Evolutionary conservation across 2,329 filamentous ascomycete genomes (phyloP).

Genomic region (Penicillium sp.): DNA sequence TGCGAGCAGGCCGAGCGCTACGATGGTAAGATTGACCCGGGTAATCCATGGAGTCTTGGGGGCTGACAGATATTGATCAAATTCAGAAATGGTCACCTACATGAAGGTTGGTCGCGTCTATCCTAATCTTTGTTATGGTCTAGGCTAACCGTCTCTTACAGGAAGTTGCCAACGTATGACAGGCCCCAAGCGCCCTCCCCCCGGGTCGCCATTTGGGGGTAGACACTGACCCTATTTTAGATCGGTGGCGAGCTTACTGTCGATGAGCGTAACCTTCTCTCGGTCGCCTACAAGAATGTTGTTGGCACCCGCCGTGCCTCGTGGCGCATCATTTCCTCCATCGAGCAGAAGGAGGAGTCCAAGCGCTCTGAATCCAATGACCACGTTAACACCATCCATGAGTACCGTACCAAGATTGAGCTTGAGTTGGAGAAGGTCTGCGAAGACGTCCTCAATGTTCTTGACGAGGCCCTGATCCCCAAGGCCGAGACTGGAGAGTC

Average conservation of each 20-base stretch:
- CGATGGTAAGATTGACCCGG: slow-evolving; percentile 65
- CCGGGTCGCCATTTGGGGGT: background rate
- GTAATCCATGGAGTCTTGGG: background rate
- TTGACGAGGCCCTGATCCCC: slow-evolving; percentile 90
- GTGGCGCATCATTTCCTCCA: slow-evolving; percentile 99
- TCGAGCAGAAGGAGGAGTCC: slow-evolving; percentile 99
- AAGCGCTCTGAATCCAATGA: slow-evolving; percentile 80
- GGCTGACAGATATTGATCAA: slow-evolving; percentile 25
- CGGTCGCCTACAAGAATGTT: slow-evolving; percentile 99
- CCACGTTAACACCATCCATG: slow-evolving; percentile 90
- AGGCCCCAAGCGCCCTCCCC: too few relatives aligned
- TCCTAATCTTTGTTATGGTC: slow-evolving; percentile 25
- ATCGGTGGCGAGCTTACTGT: slow-evolving; percentile 67
- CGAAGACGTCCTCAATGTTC: slow-evolving; percentile 93
- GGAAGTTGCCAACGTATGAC: slow-evolving; percentile 89
- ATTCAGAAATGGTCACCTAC: slow-evolving; percentile 89
- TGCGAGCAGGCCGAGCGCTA: slow-evolving; percentile 99
- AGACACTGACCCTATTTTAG: slow-evolving; percentile 40
- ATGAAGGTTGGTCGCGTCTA: slow-evolving; percentile 71
- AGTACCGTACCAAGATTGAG: slow-evolving; percentile 97
- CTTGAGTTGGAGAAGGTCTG: slow-evolving; percentile 95
- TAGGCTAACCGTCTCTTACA: slow-evolving; percentile 38
- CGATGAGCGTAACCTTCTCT: slow-evolving; percentile 85
- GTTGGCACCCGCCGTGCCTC: slow-evolving; percentile 97
- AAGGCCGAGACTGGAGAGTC: slow-evolving; percentile 96